These are phyloP conservation scores for Boletus fagicola DNA, from an alignment of 768 basidiomycete species.

Conservation along the genomic window DNA sequence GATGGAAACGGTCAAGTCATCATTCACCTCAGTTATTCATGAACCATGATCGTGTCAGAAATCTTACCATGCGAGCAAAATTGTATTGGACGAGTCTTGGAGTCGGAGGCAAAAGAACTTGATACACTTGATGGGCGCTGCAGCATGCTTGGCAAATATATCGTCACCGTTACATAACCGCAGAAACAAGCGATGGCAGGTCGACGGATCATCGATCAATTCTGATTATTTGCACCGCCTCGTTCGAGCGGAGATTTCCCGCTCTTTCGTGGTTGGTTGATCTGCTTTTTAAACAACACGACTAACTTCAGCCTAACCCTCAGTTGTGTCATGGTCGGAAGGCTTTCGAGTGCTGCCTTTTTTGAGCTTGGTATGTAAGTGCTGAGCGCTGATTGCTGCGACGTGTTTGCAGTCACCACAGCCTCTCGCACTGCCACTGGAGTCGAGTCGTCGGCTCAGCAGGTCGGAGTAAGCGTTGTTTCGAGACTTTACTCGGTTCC, in stretches of 20 bases:
- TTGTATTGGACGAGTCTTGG: no score
- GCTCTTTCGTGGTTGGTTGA: no score
- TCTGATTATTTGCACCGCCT: no score
- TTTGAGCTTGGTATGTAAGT: constrained; percentile 11
- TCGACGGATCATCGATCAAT: no score
- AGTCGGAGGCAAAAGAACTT: no score
- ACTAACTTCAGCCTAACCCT: not conserved
- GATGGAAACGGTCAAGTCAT: not conserved
- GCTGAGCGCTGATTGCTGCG: not conserved
- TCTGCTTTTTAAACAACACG: no score
- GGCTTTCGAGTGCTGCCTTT: constrained; percentile 8
- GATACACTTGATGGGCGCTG: not conserved
- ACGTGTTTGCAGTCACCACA: not conserved
- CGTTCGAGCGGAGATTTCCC: no score
- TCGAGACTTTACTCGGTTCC: not conserved
- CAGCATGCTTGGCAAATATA: not conserved
- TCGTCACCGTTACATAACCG: no score
- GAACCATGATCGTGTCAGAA: not conserved
- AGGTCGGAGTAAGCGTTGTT: not conserved
- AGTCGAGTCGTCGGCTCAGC: not conserved
- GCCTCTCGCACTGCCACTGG: no score
- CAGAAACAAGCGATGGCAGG: no score
- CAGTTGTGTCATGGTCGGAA: not conserved
- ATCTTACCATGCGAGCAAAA: no score
- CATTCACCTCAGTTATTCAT: not conserved